Evolutionary conservation across 228 moss, liverwort and hornwort genomes (phyloP).

Genomic region (Sphagnum magellanicum): DNA sequence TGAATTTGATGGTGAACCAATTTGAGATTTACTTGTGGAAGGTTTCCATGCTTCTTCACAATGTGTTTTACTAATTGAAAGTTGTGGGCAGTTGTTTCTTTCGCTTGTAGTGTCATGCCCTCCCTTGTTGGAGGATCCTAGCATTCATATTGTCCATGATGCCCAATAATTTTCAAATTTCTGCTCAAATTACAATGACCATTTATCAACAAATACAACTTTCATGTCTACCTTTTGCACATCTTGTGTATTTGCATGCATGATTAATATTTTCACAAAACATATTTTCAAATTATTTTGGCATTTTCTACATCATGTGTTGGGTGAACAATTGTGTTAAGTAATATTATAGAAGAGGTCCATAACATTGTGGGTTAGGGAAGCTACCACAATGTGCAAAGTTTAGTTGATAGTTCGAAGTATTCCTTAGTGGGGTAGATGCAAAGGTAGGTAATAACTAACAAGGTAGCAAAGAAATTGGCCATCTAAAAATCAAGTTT

Average conservation of each 20-base stretch:
- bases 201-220: too few relatives aligned
- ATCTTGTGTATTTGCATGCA: too few relatives aligned
- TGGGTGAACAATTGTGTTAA: too few relatives aligned
- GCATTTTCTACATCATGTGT: too few relatives aligned
- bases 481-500: slow-evolving; percentile 70
- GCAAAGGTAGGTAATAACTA: slow-evolving; percentile 57
- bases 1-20: not conserved
- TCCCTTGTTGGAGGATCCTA: slow-evolving; percentile 6
- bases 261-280: too few relatives aligned
- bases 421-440: slow-evolving; percentile 43
- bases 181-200: not conserved
- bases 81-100: slow-evolving; percentile 44
- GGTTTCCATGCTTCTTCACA: slow-evolving; percentile 46
- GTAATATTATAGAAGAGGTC: not conserved
- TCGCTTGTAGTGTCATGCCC: slow-evolving; percentile 14
- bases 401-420: slow-evolving; percentile 11
- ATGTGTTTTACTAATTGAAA: slow-evolving; percentile 61
- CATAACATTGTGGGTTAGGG: not conserved
- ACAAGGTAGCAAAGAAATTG: slow-evolving; percentile 67
- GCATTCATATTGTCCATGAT: slow-evolving; percentile 19
- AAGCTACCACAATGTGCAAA: slow-evolving; percentile 11
- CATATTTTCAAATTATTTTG: too few relatives aligned
- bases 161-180: slow-evolving; percentile 10
- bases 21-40: slow-evolving; percentile 37
- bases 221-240: too few relatives aligned